phyloP scores from a whole-genome alignment of 768 basidiomycete species.

The Tulasnella sp. region DNA sequence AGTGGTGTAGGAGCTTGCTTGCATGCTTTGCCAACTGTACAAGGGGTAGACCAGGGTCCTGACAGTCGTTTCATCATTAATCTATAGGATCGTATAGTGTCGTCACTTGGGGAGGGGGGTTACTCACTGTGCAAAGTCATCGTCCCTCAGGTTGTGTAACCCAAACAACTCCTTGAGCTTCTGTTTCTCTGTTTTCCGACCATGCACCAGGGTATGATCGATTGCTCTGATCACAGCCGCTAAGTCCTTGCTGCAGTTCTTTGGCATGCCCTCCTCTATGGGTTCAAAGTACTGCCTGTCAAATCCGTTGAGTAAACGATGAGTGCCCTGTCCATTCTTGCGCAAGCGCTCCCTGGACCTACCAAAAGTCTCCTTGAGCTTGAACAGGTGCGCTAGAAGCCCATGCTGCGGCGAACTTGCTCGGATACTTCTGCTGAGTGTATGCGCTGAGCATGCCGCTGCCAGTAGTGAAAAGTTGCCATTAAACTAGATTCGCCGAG shows the following conservation, averaged over 20 bases:
- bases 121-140: slow-evolving; percentile 1
- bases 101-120: neutral
- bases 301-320: neutral
- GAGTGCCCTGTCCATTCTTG: neutral
- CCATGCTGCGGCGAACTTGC: slow-evolving; percentile 31
- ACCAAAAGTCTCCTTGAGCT: slow-evolving; percentile 32
- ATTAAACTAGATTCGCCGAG: too few relatives aligned
- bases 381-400: slow-evolving; percentile 33
- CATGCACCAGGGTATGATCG: neutral
- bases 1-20: neutral
- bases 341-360: too few relatives aligned
- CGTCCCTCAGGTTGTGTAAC: neutral
- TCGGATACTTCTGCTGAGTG: slow-evolving; percentile 25
- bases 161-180: neutral
- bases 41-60: neutral
- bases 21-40: slow-evolving; percentile 22
- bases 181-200: neutral
- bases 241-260: slow-evolving; percentile 34
- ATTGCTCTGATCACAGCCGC: neutral
- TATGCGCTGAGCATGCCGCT: slow-evolving; percentile 30
- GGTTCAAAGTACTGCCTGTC: neutral
- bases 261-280: slow-evolving; percentile 33
- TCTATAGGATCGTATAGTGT: too few relatives aligned
- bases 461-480: too few relatives aligned
- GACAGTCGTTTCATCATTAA: neutral